Evolutionary conservation across 192 early-diverging fungal species (phyloP).

Genomic region (Linnemannia zychae): DNA sequence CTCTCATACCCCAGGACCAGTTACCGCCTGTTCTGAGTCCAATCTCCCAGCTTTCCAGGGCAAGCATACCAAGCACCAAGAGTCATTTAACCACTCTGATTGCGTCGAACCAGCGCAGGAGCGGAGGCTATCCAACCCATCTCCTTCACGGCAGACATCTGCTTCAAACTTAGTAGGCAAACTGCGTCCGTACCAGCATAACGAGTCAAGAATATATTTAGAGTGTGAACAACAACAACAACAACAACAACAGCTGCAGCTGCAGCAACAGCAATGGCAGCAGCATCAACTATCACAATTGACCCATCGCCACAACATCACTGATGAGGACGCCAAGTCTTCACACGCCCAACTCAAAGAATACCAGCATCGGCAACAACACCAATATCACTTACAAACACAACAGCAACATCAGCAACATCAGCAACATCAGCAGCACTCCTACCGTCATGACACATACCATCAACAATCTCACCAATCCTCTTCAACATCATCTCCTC

Average conservation of each 20-base stretch:
- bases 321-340: slow-evolving; percentile 21
- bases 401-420: not conserved
- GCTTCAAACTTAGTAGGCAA: not conserved
- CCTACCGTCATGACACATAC: not conserved
- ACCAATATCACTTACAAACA: not conserved
- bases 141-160: not conserved
- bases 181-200: slow-evolving; percentile 15
- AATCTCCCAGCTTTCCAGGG: slow-evolving; percentile 8
- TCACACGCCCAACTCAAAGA: not conserved
- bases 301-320: not conserved
- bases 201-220: not conserved
- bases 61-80: slow-evolving; percentile 23
- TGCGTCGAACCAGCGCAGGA: not conserved
- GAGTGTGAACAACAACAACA: slow-evolving; percentile 14
- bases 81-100: not conserved
- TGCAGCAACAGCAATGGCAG: slow-evolving; percentile 10
- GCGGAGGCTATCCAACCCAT: not conserved
- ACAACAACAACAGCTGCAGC: not conserved
- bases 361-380: not conserved
- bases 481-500: not conserved
- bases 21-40: not conserved
- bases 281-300: not conserved
- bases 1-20: not conserved
- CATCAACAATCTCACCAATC: not conserved
- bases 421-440: not conserved